A percentile compares a stretch with the other conserved stretches of the same genome.
Conservation (phyloP, 2,329 filamentous ascomycete species). For the Diplodia corticola region DNA sequence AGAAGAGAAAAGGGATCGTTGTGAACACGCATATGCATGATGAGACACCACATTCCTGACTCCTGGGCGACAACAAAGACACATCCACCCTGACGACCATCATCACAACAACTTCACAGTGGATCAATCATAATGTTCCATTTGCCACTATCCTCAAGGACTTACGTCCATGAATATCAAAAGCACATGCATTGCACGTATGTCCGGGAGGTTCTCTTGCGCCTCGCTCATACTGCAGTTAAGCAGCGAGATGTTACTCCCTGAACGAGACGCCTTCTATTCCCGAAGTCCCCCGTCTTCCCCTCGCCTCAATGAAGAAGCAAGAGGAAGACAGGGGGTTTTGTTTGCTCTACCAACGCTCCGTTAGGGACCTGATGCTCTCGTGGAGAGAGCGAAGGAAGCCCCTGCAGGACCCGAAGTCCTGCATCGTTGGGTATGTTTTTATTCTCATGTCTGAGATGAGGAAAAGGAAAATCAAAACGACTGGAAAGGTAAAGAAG, state of each 20-base stretch:
- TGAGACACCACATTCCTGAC: too few relatives aligned
- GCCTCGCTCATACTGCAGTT: slow-evolving; percentile 34
- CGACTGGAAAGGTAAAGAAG: background rate
- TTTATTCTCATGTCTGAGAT: background rate
- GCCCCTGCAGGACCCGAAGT: slow-evolving; percentile 46
- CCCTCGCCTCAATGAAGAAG: slow-evolving; percentile 10
- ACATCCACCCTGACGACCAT: too few relatives aligned
- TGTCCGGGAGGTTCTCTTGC: slow-evolving; percentile 45
- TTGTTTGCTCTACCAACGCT: slow-evolving; percentile 46
- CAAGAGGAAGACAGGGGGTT: slow-evolving; percentile 16
- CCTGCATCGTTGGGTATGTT: slow-evolving; percentile 45
- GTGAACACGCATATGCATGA: too few relatives aligned
- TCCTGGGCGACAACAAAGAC: too few relatives aligned
- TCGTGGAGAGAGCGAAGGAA: slow-evolving; percentile 30
- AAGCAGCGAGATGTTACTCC: slow-evolving; percentile 25
- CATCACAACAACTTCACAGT: too few relatives aligned
- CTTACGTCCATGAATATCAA: background rate
- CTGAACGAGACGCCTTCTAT: slow-evolving; percentile 37
- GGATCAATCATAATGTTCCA: too few relatives aligned
- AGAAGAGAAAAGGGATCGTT: too few relatives aligned
- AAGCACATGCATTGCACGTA: too few relatives aligned
- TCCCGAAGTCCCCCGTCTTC: slow-evolving; percentile 28
- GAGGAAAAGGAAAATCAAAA: background rate
- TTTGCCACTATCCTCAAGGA: too few relatives aligned
- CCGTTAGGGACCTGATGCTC: slow-evolving; percentile 46